phyloP scores from a whole-genome alignment of 148 eudicot genomes.

The Rheum nobile region DNA sequence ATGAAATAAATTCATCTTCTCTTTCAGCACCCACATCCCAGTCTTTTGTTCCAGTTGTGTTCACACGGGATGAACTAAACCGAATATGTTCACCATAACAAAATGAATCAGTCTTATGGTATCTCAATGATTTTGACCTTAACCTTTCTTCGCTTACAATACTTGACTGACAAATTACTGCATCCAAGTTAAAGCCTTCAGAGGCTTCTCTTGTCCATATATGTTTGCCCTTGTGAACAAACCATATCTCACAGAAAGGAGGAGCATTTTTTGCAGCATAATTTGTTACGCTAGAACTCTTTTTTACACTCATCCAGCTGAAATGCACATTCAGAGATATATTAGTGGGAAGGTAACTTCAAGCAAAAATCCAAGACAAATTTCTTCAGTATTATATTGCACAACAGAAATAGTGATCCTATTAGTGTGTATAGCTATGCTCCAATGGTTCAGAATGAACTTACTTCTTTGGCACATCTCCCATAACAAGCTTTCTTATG shows the following conservation, averaged over 20 bases:
- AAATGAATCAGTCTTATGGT: constrained; percentile 17
- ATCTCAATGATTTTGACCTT: constrained; percentile 29
- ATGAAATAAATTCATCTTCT: constrained; percentile 17
- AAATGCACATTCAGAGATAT: constrained; percentile 5
- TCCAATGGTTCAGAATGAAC: constrained; percentile 7
- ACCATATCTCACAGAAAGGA: constrained; percentile 59
- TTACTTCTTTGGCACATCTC: constrained; percentile 45
- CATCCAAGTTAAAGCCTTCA: constrained; percentile 11
- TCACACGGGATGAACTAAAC: constrained; percentile 22
- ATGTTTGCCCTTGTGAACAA: constrained; percentile 58
- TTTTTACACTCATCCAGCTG: constrained; percentile 51
- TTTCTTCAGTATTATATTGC: background rate
- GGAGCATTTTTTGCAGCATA: constrained; percentile 60
- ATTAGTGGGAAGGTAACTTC: background rate
- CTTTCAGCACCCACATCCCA: constrained; percentile 14
- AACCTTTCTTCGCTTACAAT: constrained; percentile 14
- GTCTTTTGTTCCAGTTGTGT: constrained; percentile 13
- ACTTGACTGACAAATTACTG: constrained; percentile 10
- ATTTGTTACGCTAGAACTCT: constrained; percentile 39
- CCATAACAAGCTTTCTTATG: constrained; percentile 60
- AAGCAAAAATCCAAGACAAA: background rate
- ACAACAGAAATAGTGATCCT: background rate
- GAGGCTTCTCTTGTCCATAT: constrained; percentile 59
- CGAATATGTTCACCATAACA: constrained; percentile 14
- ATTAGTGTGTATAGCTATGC: background rate